These are phyloP conservation scores for Colletotrichum cuscutae DNA, from an alignment of 2,329 filamentous ascomycete genomes.

Conservation along the genomic window DNA sequence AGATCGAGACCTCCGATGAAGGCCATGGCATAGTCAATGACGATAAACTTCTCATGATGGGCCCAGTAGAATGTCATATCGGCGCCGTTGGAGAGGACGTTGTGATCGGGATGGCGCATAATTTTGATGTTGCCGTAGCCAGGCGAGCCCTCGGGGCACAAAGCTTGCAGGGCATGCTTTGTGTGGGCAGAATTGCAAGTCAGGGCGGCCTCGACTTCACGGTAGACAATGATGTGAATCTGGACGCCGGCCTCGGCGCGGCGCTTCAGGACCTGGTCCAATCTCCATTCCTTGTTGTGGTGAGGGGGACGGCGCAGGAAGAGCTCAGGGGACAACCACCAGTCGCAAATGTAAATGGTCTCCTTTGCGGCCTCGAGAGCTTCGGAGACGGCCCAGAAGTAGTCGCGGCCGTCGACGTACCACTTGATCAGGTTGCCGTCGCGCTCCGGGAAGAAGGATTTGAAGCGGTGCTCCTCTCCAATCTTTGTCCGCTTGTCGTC, in stretches of 20 bases:
- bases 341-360: conserved; percentile 95
- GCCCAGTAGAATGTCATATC: conserved; percentile 99
- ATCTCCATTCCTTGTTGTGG: conserved; percentile 83
- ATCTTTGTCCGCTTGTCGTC: conserved; percentile 83
- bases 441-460: conserved; percentile 90
- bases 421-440: conserved; percentile 92
- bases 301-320: conserved; percentile 88
- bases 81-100: conserved; percentile 89
- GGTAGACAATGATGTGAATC: conserved; percentile 93
- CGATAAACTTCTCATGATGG: conserved; percentile 97
- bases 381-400: conserved; percentile 92
- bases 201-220: conserved; percentile 82
- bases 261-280: conserved; percentile 89
- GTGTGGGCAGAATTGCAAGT: conserved; percentile 95
- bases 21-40: conserved; percentile 89
- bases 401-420: conserved; percentile 96
- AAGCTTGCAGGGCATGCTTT: conserved; percentile 81
- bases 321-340: conserved; percentile 93
- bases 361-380: conserved; percentile 92
- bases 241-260: conserved; percentile 93
- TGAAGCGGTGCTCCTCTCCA: conserved; percentile 80
- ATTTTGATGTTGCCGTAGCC: conserved; percentile 90
- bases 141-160: conserved; percentile 84
- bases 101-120: conserved; percentile 94
- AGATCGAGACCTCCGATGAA: conserved; percentile 96